Percentiles rank a stretch among this genome's conserved stretches.
phyloP scores from a whole-genome alignment of 2,329 filamentous ascomycete species.

The Sporothrix inflata region DNA sequence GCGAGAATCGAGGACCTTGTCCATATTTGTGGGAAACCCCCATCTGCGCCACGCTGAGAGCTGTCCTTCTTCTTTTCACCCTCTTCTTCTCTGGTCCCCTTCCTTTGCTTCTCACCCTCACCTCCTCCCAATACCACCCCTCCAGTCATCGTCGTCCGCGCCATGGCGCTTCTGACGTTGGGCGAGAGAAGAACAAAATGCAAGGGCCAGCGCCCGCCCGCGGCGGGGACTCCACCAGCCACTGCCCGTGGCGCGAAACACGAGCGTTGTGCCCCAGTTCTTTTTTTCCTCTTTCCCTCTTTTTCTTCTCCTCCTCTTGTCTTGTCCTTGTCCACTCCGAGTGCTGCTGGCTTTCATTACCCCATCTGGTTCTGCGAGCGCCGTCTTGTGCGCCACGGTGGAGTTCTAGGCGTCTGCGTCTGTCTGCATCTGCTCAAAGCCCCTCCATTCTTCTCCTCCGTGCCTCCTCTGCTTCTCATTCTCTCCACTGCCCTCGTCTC shows the following conservation, averaged over 20 bases:
- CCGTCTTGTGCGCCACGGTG: not conserved
- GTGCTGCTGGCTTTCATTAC: conserved; percentile 3
- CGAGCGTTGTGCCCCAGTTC: not conserved
- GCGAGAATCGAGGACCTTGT: not conserved
- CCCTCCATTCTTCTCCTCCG: not conserved
- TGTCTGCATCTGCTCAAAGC: not conserved
- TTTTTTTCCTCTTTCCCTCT: not conserved
- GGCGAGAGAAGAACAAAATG: not conserved
- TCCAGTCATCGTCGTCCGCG: not conserved
- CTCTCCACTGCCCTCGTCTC: not conserved
- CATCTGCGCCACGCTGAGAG: not conserved
- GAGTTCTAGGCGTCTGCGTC: not conserved
- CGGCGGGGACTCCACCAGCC: conserved; percentile 13
- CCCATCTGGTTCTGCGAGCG: conserved; percentile 6
- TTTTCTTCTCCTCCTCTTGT: too few species aligned
- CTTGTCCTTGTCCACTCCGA: not conserved
- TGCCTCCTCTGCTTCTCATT: not conserved
- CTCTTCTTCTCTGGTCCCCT: not conserved
- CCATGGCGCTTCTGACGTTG: not conserved
- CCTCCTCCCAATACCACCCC: conserved; percentile 6
- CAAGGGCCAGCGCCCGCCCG: not conserved
- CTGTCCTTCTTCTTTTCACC: not conserved
- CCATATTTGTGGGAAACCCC: conserved; percentile 6
- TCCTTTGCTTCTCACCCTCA: conserved; percentile 2
- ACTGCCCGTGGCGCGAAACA: conserved; percentile 11